Evolutionary conservation across 164 flowering plant genomes (phyloP).

Genomic region (Aristolochia contorta): DNA sequence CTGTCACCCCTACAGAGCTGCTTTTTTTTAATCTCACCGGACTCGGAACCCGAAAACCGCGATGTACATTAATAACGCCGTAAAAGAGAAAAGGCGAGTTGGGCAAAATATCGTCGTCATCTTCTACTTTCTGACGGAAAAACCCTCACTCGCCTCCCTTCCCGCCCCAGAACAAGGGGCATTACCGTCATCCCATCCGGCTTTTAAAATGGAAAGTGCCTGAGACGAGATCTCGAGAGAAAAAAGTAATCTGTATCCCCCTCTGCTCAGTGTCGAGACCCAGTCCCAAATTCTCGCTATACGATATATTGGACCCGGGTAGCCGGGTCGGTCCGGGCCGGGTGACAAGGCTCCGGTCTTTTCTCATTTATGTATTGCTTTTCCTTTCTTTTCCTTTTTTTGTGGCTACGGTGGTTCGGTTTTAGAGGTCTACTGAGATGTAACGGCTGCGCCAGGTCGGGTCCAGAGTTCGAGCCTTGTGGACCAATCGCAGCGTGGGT

Average conservation of each 20-base stretch:
- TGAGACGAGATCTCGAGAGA: background rate
- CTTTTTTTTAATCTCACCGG: background rate
- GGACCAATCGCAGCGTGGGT: background rate
- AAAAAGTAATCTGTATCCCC: too few species aligned
- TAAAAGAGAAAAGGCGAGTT: background rate
- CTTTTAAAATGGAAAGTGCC: background rate
- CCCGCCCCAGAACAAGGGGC: too few species aligned
- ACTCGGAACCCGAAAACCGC: conserved; percentile 3
- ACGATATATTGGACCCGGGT: too few species aligned
- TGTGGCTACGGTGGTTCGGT: too few species aligned
- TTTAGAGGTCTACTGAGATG: too few species aligned
- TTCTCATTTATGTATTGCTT: too few species aligned
- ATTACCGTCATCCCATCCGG: too few species aligned
- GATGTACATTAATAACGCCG: background rate
- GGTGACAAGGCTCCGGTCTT: too few species aligned
- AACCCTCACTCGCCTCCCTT: background rate
- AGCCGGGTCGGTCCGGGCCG: too few species aligned
- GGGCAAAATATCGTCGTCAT: conserved; percentile 1
- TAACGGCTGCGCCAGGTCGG: background rate
- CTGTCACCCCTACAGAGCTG: conserved; percentile 1
- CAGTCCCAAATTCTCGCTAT: too few species aligned
- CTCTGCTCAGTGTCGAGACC: too few species aligned
- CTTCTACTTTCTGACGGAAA: conserved; percentile 1
- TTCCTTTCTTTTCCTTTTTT: too few species aligned
- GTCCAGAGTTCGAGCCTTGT: conserved; percentile 4